Conservation (phyloP, 1,284 basidiomycete genomes). For the Vanrija sp. region DNA sequence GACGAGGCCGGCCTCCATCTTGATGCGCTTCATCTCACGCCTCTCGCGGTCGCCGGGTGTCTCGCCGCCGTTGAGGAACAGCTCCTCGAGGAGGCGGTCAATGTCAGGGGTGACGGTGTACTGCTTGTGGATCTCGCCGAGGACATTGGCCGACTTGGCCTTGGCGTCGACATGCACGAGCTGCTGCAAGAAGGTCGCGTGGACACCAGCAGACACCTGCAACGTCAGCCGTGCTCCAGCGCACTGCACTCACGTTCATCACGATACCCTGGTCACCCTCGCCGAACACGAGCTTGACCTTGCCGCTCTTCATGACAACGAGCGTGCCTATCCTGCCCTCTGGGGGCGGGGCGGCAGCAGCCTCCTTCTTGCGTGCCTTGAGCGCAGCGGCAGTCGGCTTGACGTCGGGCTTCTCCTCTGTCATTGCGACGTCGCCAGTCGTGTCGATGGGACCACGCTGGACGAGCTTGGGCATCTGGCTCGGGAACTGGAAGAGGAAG, state of each 20-base stretch:
- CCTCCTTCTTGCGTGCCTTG: constrained; percentile 31
- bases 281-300: constrained; percentile 77
- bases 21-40: constrained; percentile 25
- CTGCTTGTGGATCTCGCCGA: constrained; percentile 80
- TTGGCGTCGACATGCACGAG: constrained; percentile 71
- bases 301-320: constrained; percentile 75
- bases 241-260: constrained; percentile 61
- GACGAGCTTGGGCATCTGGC: constrained; percentile 75
- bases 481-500: constrained; percentile 89
- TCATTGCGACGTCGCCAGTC: constrained; percentile 24
- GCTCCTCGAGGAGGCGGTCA: constrained; percentile 66
- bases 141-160: constrained; percentile 57
- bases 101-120: constrained; percentile 84
- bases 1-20: constrained; percentile 56
- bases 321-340: constrained; percentile 78
- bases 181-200: constrained; percentile 84
- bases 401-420: constrained; percentile 20
- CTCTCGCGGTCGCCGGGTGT: constrained; percentile 48
- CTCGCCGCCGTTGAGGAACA: constrained; percentile 53
- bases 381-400: constrained; percentile 30
- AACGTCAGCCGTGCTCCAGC: neutral
- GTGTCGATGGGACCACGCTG: constrained; percentile 22
- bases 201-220: constrained; percentile 77
- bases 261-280: constrained; percentile 77
- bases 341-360: constrained; percentile 47